phyloP scores from a whole-genome alignment of 2,329 filamentous ascomycete species.

The Aspergillus intermedius region DNA sequence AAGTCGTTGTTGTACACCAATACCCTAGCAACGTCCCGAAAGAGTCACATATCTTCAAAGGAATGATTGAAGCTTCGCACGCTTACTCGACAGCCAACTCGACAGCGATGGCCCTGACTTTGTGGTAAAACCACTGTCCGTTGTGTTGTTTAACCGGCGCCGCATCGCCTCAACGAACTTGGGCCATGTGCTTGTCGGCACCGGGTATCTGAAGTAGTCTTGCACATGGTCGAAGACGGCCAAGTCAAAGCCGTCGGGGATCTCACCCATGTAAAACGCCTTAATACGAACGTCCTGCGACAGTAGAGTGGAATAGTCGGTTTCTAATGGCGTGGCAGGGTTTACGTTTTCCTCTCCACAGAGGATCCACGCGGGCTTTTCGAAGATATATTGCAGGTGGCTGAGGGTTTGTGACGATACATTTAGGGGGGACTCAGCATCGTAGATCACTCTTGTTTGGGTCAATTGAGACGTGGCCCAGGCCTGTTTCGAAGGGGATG shows the following conservation, averaged over 20 bases:
- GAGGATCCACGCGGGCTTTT: background rate
- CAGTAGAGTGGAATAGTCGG: background rate
- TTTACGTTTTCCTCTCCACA: background rate
- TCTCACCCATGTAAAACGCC: constrained; percentile 23
- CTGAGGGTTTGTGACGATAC: background rate
- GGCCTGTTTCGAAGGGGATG: no score
- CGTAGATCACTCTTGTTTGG: no score
- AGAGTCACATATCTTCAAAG: background rate
- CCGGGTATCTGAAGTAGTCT: constrained; percentile 57
- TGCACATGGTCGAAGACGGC: constrained; percentile 55
- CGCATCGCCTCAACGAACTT: constrained; percentile 26
- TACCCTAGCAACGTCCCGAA: no score
- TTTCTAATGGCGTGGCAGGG: background rate
- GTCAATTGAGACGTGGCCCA: no score
- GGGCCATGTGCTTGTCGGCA: constrained; percentile 62
- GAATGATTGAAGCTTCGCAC: background rate
- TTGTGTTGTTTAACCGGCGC: background rate
- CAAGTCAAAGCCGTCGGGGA: constrained; percentile 44
- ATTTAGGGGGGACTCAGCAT: background rate
- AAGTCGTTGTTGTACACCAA: no score
- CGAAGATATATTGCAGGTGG: background rate
- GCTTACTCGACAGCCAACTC: background rate
- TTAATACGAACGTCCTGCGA: background rate
- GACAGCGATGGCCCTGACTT: background rate
- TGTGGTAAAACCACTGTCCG: background rate